Evolutionary conservation across 352 stramenopile genomes (phyloP).

Genomic region (Phytophthora pseudosyringae): DNA sequence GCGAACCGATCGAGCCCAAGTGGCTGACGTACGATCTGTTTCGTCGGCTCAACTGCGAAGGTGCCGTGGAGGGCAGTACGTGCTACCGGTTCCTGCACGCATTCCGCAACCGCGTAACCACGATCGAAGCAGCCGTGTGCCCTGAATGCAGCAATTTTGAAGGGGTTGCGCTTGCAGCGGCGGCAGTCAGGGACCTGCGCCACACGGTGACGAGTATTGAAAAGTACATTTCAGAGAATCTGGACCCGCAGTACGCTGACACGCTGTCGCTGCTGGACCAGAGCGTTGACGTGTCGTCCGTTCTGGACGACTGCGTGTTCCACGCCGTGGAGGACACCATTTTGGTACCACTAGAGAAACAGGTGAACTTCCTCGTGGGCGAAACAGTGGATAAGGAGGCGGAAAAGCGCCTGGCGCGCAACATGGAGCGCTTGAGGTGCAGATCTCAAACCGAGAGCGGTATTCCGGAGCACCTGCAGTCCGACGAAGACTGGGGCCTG

Average conservation of each 20-base stretch:
- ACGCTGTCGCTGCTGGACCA: slow-evolving; percentile 65
- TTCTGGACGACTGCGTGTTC: slow-evolving; percentile 75
- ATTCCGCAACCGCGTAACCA: slow-evolving; percentile 73
- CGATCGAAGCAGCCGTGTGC: slow-evolving; percentile 70
- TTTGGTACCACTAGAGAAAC: slow-evolving; percentile 73
- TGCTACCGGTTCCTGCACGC: slow-evolving; percentile 80
- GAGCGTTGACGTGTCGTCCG: slow-evolving; percentile 55
- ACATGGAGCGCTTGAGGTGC: slow-evolving; percentile 72
- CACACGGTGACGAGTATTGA: slow-evolving; percentile 78
- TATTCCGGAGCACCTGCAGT: slow-evolving; percentile 79
- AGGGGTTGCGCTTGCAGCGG: slow-evolving; percentile 52
- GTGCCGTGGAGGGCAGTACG: slow-evolving; percentile 69
- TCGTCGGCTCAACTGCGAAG: slow-evolving; percentile 66
- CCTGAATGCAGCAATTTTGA: slow-evolving; percentile 62
- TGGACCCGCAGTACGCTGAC: slow-evolving; percentile 73
- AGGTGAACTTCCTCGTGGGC: slow-evolving; percentile 76
- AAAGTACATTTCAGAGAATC: slow-evolving; percentile 73
- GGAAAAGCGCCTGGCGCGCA: slow-evolving; percentile 58
- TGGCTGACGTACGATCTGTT: slow-evolving; percentile 85
- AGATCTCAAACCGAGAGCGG: slow-evolving; percentile 75
- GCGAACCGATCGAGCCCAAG: slow-evolving; percentile 72
- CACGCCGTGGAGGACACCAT: slow-evolving; percentile 83
- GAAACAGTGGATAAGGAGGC: slow-evolving; percentile 63
- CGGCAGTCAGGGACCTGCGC: slow-evolving; percentile 70
- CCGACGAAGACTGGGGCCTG: slow-evolving; percentile 78